phyloP scores from a whole-genome alignment of 768 basidiomycete genomes.

The Agaricus sinodeliciosus region DNA sequence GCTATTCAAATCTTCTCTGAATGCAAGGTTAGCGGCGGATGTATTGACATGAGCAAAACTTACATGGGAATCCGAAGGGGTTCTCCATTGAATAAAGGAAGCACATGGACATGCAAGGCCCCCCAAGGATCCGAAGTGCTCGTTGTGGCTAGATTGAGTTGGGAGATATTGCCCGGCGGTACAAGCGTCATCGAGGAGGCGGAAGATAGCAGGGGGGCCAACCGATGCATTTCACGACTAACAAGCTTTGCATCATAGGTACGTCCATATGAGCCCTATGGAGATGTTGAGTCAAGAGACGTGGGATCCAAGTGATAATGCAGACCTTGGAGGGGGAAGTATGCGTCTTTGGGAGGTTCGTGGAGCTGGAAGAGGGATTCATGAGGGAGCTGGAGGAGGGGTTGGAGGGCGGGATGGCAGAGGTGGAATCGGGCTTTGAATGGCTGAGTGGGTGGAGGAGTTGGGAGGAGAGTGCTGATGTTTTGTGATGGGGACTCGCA shows the following conservation, averaged over 20 bases:
- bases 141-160: conserved; percentile 31
- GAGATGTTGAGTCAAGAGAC: conserved; percentile 7
- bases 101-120: conserved; percentile 75
- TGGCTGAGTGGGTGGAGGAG: conserved; percentile 32
- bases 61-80: conserved; percentile 80
- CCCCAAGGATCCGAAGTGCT: conserved; percentile 72
- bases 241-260: conserved; percentile 80
- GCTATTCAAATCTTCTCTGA: conserved; percentile 81
- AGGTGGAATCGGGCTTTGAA: conserved; percentile 28
- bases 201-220: conserved; percentile 46
- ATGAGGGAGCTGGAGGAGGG: conserved; percentile 22
- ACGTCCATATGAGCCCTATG: conserved; percentile 51
- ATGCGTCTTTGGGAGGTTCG: conserved; percentile 31
- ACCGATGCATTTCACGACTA: conserved; percentile 79
- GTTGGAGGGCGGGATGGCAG: conserved; percentile 17
- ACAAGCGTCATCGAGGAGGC: conserved; percentile 39
- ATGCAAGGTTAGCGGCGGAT: conserved; percentile 4
- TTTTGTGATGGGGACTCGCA: conserved; percentile 20
- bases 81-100: conserved; percentile 90
- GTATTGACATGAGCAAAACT: conserved; percentile 16
- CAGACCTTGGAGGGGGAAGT: conserved; percentile 44
- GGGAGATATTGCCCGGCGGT: conserved; percentile 31
- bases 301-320: not conserved
- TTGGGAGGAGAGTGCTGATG: conserved; percentile 25
- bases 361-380: conserved; percentile 26